phyloP scores from a whole-genome alignment of 441 rosid genomes.

The Populus hybrid region DNA sequence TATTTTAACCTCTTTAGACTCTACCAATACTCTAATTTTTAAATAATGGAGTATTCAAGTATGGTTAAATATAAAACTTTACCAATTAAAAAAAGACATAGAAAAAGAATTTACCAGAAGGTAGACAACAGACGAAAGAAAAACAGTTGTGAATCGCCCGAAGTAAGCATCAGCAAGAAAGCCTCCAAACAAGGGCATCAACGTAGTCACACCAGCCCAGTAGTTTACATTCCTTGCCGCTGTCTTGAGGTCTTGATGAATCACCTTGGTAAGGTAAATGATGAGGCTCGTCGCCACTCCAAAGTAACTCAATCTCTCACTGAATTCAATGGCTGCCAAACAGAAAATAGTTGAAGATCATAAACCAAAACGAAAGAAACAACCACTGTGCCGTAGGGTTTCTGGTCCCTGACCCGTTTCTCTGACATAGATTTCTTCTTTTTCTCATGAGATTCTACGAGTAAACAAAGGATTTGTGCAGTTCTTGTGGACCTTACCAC shows the following conservation, averaged over 20 bases:
- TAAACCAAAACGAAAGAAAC: background rate
- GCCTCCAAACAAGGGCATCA: slow-evolving; percentile 90
- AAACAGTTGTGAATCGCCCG: slow-evolving; percentile 69
- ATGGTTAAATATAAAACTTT: background rate
- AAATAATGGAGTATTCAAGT: background rate
- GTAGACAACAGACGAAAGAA: slow-evolving; percentile 53
- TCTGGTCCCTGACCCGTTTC: too few relatives aligned
- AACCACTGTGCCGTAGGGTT: background rate
- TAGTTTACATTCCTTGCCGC: slow-evolving; percentile 77
- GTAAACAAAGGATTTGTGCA: background rate
- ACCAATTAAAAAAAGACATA: background rate
- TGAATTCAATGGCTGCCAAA: slow-evolving; percentile 73
- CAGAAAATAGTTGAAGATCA: background rate
- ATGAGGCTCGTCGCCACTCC: slow-evolving; percentile 82
- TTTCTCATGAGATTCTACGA: background rate
- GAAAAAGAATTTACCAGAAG: slow-evolving; percentile 42
- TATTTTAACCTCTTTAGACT: too few relatives aligned
- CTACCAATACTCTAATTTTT: too few relatives aligned
- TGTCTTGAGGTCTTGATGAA: slow-evolving; percentile 78
- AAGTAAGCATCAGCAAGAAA: slow-evolving; percentile 90
- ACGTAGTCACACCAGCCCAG: slow-evolving; percentile 86
- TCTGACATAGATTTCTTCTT: background rate
- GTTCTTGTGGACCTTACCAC: background rate
- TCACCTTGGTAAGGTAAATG: slow-evolving; percentile 69
- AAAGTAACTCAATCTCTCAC: slow-evolving; percentile 87